A percentile compares a stretch with the other conserved stretches of the same genome.
These are phyloP conservation scores for Naematelia encephala DNA, from an alignment of 768 basidiomycete genomes.

Conservation along the genomic window DNA sequence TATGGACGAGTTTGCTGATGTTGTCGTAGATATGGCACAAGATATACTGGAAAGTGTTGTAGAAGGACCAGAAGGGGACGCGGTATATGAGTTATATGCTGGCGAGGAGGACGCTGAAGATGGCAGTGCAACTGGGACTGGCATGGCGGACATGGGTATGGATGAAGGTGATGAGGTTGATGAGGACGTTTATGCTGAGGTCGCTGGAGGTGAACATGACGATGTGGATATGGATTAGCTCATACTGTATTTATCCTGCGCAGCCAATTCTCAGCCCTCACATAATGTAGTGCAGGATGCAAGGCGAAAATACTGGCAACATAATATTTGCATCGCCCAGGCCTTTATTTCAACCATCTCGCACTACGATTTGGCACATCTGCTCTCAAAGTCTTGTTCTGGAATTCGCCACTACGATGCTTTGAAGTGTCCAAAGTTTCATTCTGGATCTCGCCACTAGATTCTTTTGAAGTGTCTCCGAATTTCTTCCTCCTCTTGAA, in stretches of 20 bases:
- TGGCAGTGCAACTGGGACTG: not conserved
- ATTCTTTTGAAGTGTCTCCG: too few relatives aligned
- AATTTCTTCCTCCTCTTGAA: too few relatives aligned
- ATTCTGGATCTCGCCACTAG: too few relatives aligned
- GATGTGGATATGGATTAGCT: not conserved
- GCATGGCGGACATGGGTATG: not conserved
- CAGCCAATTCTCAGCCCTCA: too few relatives aligned
- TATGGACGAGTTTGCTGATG: not conserved
- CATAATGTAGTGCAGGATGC: too few relatives aligned
- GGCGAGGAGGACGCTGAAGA: conserved; percentile 22
- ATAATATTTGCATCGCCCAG: too few relatives aligned
- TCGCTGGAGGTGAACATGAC: not conserved
- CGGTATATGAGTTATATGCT: conserved; percentile 46
- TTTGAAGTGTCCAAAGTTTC: too few relatives aligned
- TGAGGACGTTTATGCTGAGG: not conserved
- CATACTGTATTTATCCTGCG: not conserved
- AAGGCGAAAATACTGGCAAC: too few relatives aligned
- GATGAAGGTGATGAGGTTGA: not conserved
- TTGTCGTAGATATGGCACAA: conserved; percentile 36
- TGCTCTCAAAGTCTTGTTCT: too few relatives aligned
- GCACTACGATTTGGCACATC: too few relatives aligned
- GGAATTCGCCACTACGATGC: too few relatives aligned
- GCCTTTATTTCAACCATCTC: too few relatives aligned
- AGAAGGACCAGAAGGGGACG: conserved; percentile 48
- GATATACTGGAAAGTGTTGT: conserved; percentile 45